Evolutionary conservation across 2,329 filamentous ascomycete species (phyloP).

Genomic region (Aureobasidium sp.): DNA sequence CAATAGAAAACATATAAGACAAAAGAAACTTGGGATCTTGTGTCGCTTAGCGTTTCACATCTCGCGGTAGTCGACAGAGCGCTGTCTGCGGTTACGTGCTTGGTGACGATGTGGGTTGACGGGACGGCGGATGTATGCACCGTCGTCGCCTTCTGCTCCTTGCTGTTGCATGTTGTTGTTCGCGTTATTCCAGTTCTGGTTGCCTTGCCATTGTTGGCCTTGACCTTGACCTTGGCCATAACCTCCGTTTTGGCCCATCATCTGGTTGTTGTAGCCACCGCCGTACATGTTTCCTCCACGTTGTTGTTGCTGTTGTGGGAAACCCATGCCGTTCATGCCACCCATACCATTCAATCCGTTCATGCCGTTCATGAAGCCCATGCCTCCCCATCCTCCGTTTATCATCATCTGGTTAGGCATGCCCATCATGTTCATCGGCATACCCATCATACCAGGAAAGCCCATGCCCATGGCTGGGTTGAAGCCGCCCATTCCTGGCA

Average conservation of each 20-base stretch:
- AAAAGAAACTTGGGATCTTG: background rate
- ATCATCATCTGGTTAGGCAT: conserved; percentile 32
- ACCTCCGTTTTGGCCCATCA: conserved; percentile 18
- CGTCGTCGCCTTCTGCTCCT: conserved; percentile 53
- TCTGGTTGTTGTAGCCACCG: conserved; percentile 19
- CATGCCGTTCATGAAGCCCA: conserved; percentile 35
- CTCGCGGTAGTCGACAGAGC: conserved; percentile 87
- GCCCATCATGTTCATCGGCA: conserved; percentile 13
- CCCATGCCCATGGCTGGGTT: conserved; percentile 26
- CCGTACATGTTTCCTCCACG: conserved; percentile 16
- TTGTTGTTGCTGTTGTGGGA: conserved; percentile 3
- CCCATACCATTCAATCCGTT: conserved; percentile 27
- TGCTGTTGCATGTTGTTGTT: conserved; percentile 20
- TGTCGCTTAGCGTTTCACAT: conserved; percentile 42
- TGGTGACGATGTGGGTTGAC: conserved; percentile 90
- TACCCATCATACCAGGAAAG: conserved; percentile 21
- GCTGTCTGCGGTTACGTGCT: conserved; percentile 63
- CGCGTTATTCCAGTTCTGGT: conserved; percentile 29
- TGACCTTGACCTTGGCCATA: conserved; percentile 19
- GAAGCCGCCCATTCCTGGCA: conserved; percentile 23
- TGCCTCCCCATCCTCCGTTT: conserved; percentile 25
- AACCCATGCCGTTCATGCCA: conserved; percentile 32
- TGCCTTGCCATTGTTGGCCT: conserved; percentile 23
- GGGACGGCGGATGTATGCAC: conserved; percentile 90
- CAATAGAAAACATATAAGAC: background rate